Percentiles rank a stretch among this genome's conserved stretches.
Evolutionary conservation across 176 grass and related monocot genomes (phyloP).

Genomic region (Lolium multiflorum): DNA sequence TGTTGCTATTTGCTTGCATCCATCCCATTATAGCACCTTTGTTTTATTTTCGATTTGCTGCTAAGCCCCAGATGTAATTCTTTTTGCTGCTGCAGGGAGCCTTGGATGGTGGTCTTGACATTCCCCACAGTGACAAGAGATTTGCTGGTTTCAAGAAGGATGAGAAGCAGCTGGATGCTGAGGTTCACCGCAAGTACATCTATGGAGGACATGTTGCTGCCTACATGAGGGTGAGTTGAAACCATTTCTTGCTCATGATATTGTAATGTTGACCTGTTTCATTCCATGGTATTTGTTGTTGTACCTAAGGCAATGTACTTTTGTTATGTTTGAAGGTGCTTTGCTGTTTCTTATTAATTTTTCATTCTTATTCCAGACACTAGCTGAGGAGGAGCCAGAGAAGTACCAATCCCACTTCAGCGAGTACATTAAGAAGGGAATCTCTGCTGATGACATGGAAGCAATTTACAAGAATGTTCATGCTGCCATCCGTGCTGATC

Average conservation of each 20-base stretch:
- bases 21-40: background rate
- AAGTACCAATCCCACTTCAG: conserved; percentile 87
- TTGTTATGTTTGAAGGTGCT: background rate
- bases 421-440: conserved; percentile 73
- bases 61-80: background rate
- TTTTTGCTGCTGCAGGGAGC: conserved; percentile 49
- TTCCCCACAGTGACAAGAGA: conserved; percentile 69
- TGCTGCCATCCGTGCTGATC: conserved; percentile 78
- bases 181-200: conserved; percentile 71
- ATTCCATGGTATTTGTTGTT: background rate
- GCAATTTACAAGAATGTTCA: conserved; percentile 90
- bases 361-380: conserved; percentile 6
- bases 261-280: background rate
- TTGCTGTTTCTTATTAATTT: background rate
- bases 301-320: background rate
- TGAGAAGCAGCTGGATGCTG: conserved; percentile 59
- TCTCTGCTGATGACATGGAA: conserved; percentile 73
- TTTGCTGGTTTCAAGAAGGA: conserved; percentile 82
- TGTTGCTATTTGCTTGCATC: background rate
- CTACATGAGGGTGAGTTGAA: conserved; percentile 60
- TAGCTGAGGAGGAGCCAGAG: conserved; percentile 84
- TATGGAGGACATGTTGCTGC: conserved; percentile 65
- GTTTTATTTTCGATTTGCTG: background rate
- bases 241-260: background rate
- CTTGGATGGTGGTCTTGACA: conserved; percentile 73